These are phyloP conservation scores for Hordeum vulgare DNA, from an alignment of 176 grass and related monocot genomes.

Conservation along the genomic window DNA sequence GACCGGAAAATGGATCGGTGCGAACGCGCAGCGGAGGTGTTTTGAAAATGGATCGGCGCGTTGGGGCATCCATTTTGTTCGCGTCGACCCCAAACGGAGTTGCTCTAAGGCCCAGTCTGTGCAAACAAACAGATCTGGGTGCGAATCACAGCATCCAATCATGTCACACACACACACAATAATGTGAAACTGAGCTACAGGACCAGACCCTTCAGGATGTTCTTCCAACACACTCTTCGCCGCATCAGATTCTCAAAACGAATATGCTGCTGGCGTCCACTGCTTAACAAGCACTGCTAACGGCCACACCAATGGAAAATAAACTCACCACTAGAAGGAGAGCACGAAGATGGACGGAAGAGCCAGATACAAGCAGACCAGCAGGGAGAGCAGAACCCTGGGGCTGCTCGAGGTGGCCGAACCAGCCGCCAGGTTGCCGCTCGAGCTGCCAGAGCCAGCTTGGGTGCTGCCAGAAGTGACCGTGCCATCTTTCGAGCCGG, in stretches of 20 bases:
- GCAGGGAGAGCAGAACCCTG: not conserved
- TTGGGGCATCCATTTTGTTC: too few relatives aligned
- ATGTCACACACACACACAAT: not conserved
- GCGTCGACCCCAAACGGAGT: too few relatives aligned
- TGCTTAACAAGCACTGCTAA: not conserved
- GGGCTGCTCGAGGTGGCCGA: not conserved
- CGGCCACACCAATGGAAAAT: not conserved
- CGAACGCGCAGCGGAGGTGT: too few relatives aligned
- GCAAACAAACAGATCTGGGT: not conserved
- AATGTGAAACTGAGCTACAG: not conserved
- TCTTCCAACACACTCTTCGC: not conserved
- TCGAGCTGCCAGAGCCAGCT: not conserved
- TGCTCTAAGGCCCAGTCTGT: not conserved
- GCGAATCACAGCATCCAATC: not conserved
- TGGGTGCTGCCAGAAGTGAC: not conserved
- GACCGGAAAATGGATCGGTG: too few relatives aligned
- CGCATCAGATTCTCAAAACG: slow-evolving; percentile 31
- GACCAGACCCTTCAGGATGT: not conserved
- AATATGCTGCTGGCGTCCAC: slow-evolving; percentile 9
- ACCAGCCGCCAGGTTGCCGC: not conserved
- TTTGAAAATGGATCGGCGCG: too few relatives aligned
- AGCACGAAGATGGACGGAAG: slow-evolving; percentile 26
- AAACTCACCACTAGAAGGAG: not conserved
- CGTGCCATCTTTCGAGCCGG: slow-evolving; percentile 7
- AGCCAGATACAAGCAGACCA: slow-evolving; percentile 25